phyloP scores from a whole-genome alignment of 2,329 filamentous ascomycete genomes.

The Arthroderma sp. region DNA sequence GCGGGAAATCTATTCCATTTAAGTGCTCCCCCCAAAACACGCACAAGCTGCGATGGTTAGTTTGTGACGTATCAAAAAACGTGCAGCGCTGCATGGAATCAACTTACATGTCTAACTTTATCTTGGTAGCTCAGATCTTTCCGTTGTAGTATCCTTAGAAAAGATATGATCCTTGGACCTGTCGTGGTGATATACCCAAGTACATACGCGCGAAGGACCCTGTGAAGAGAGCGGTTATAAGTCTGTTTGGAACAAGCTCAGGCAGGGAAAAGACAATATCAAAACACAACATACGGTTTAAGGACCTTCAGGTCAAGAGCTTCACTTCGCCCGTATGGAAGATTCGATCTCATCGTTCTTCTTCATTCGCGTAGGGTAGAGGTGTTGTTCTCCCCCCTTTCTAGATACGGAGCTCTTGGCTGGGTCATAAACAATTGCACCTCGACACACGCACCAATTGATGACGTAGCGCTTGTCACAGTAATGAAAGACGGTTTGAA shows the following conservation, averaged over 20 bases:
- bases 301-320: constrained; percentile 6
- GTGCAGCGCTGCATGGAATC: neutral
- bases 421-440: no score
- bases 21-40: constrained; percentile 27
- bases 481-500: no score
- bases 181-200: constrained; percentile 37
- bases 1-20: constrained; percentile 38
- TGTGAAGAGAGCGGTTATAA: constrained; percentile 15
- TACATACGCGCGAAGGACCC: constrained; percentile 33
- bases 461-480: no score
- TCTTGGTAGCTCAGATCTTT: constrained; percentile 20
- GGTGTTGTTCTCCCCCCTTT: no score
- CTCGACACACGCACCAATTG: no score
- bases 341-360: no score
- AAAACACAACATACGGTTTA: constrained; percentile 8
- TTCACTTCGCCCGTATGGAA: neutral
- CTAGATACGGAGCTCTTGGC: no score
- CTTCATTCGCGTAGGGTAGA: no score
- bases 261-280: neutral
- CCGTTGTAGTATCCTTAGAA: constrained; percentile 22
- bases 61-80: neutral
- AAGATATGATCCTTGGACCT: constrained; percentile 32
- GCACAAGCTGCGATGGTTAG: constrained; percentile 24
- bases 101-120: constrained; percentile 26
- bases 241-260: neutral